Evolutionary conservation across 208 protist genomes (phyloP).

Genomic region (Acanthamoeba polyphaga): DNA sequence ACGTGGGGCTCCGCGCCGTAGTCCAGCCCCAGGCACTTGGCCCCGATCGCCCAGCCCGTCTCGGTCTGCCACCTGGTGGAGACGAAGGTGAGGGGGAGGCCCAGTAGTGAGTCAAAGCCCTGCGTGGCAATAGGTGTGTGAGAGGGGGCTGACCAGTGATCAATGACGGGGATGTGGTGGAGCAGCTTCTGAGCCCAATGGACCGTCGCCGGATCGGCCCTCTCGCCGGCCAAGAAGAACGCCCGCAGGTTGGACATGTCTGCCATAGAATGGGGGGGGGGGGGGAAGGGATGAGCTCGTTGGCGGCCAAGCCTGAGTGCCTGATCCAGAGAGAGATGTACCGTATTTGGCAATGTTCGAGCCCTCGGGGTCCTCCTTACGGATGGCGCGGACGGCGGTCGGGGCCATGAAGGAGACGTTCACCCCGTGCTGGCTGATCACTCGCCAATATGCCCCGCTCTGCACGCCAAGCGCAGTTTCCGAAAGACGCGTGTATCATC

Average conservation of each 20-base stretch:
- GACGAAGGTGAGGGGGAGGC: neutral
- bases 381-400: constrained; percentile 76
- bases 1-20: neutral
- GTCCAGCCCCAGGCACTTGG: constrained; percentile 40
- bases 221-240: constrained; percentile 79
- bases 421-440: constrained; percentile 81
- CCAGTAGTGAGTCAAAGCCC: constrained; percentile 9
- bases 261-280: too few relatives aligned
- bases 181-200: constrained; percentile 58
- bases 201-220: constrained; percentile 64
- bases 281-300: too few relatives aligned
- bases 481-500: too few relatives aligned
- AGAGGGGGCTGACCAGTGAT: neutral
- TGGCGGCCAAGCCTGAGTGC: too few relatives aligned
- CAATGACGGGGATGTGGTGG: neutral
- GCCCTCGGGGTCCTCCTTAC: constrained; percentile 51
- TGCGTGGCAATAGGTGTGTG: too few relatives aligned
- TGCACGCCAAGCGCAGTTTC: neutral
- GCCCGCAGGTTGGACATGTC: constrained; percentile 62
- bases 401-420: constrained; percentile 81
- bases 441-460: constrained; percentile 80
- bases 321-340: neutral
- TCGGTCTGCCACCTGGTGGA: constrained; percentile 79
- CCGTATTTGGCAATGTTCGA: neutral
- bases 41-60: constrained; percentile 75